Conservation (phyloP, 148 eudicot genomes). For the Suaeda aralocaspica region DNA sequence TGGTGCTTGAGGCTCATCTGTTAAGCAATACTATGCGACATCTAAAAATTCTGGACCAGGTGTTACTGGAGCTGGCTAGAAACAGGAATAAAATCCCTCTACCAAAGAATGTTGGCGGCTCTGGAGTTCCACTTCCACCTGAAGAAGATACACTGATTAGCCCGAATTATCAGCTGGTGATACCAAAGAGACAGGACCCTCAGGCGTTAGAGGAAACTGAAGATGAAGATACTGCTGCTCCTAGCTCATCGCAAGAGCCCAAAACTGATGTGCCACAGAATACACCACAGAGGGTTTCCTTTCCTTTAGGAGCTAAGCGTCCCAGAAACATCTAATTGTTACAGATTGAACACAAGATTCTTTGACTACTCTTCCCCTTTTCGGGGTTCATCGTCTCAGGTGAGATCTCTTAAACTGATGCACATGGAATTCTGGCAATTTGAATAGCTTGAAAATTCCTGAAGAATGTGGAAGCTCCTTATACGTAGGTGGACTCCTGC, state of each 20-base stretch:
- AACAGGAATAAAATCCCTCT: conserved; percentile 72
- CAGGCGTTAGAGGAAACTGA: conserved; percentile 63
- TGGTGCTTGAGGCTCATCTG: conserved; percentile 1
- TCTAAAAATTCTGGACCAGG: conserved; percentile 32
- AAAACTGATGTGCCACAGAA: conserved; percentile 39
- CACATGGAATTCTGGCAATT: neutral
- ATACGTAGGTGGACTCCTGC: neutral
- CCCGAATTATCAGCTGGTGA: conserved; percentile 71
- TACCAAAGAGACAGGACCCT: conserved; percentile 42
- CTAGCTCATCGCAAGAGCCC: conserved; percentile 56
- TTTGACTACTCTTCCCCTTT: neutral
- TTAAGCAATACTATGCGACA: neutral
- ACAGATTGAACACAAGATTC: neutral
- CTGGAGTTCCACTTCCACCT: conserved; percentile 77
- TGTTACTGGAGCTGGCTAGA: conserved; percentile 76
- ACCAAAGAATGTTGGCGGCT: conserved; percentile 51
- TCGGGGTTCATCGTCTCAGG: neutral
- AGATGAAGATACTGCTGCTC: conserved; percentile 45
- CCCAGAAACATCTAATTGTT: conserved; percentile 13
- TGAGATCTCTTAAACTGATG: conserved; percentile 3
- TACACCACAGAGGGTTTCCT: conserved; percentile 67
- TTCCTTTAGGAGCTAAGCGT: conserved; percentile 66
- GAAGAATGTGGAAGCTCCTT: neutral
- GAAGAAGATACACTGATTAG: conserved; percentile 75
- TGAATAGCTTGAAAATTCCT: neutral